Percentiles rank a stretch among this genome's conserved stretches.
Evolutionary conservation across 495 filamentous ascomycete genomes (phyloP).

Genomic region (Penicillium argentinense): DNA sequence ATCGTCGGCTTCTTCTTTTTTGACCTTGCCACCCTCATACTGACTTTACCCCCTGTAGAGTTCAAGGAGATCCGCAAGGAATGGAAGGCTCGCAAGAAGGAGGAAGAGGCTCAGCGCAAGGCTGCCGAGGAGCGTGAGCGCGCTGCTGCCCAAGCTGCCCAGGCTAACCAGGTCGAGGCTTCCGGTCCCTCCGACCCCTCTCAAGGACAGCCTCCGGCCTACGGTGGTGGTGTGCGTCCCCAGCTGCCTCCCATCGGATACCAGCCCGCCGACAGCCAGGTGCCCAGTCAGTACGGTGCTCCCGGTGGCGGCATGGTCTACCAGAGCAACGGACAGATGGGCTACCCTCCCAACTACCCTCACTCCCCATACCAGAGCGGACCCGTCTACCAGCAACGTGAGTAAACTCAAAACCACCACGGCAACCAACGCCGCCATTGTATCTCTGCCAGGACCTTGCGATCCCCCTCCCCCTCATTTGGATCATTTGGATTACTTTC

Average conservation of each 20-base stretch:
- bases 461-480: not conserved
- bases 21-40: not conserved
- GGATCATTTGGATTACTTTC: conserved; percentile 13
- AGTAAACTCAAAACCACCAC: conserved; percentile 32
- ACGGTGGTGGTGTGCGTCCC: conserved; percentile 58
- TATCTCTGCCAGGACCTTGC: conserved; percentile 15
- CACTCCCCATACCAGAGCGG: conserved; percentile 72
- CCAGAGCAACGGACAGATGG: conserved; percentile 68
- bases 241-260: conserved; percentile 90
- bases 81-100: conserved; percentile 99
- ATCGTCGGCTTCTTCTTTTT: not conserved
- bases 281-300: conserved; percentile 65
- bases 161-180: conserved; percentile 55
- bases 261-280: conserved; percentile 61
- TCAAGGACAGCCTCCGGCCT: conserved; percentile 58
- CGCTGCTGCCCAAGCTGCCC: conserved; percentile 54
- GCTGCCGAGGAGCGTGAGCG: conserved; percentile 86
- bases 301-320: conserved; percentile 56
- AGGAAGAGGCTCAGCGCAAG: conserved; percentile 89
- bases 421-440: conserved; percentile 14
- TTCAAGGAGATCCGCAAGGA: conserved; percentile 99
- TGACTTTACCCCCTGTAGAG: conserved; percentile 54
- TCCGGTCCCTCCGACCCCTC: conserved; percentile 55
- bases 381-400: conserved; percentile 79
- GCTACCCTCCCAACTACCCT: conserved; percentile 66